These are phyloP conservation scores for Sodiomyces alkalinus DNA, from an alignment of 2,329 filamentous ascomycete species.

Conservation along the genomic window DNA sequence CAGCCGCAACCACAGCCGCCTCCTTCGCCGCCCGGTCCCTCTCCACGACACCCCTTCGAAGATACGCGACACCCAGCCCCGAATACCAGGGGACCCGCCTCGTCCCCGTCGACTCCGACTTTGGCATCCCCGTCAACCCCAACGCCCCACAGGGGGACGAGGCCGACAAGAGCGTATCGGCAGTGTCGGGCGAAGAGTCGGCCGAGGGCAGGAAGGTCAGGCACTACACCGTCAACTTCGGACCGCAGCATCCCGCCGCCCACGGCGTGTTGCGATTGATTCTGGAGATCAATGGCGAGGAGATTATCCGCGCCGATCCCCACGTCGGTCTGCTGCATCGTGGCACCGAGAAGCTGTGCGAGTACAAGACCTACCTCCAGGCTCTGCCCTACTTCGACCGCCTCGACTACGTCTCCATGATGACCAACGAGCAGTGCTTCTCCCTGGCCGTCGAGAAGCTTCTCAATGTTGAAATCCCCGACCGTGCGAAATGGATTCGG, in stretches of 20 bases:
- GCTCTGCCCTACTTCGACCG: constrained; percentile 97
- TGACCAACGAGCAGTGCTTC: constrained; percentile 99
- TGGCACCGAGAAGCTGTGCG: constrained; percentile 98
- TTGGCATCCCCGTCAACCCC: constrained; percentile 33
- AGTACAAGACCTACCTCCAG: constrained; percentile 99
- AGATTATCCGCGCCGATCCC: constrained; percentile 90
- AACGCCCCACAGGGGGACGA: constrained; percentile 34
- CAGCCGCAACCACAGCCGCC: constrained; percentile 13
- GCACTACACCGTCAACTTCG: constrained; percentile 99
- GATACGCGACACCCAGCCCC: constrained; percentile 41
- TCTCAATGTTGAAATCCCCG: constrained; percentile 88
- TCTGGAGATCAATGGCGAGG: constrained; percentile 92
- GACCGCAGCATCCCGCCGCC: constrained; percentile 93
- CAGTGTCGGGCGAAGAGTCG: constrained; percentile 33
- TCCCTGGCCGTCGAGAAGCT: constrained; percentile 94
- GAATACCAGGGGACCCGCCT: constrained; percentile 42
- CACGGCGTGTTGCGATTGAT: constrained; percentile 97
- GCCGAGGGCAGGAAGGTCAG: constrained; percentile 67
- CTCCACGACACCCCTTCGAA: constrained; percentile 47
- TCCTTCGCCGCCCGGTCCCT: constrained; percentile 38
- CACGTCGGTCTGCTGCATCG: constrained; percentile 93
- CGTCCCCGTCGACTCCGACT: constrained; percentile 49
- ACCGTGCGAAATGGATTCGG: constrained; percentile 91
- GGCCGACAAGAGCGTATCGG: constrained; percentile 29
- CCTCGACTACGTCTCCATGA: constrained; percentile 98